Evolutionary conservation across 1,284 basidiomycete genomes (phyloP), one percentile per base, ranked within the genome.

Genomic region (Caloboletus firmus): DNA sequence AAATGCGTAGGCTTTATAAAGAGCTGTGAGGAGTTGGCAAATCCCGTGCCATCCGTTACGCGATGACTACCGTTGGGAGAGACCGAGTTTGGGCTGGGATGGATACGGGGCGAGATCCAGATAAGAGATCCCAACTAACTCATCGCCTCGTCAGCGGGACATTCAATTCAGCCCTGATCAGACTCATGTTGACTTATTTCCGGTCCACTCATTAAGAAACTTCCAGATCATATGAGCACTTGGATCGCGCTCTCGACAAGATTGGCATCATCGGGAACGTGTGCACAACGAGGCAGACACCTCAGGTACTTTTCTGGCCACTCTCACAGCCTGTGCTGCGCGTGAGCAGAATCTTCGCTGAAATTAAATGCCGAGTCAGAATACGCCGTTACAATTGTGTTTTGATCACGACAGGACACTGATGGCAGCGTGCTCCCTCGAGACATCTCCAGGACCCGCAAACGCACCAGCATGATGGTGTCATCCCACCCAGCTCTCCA

Each of bases 211-310:
- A 66, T 53, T 53, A 45, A 44, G 48, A 62, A 63, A 49, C 45
- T 50, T 58, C 39, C 42, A 57, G 60, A 57, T 61, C 40, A 45
- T 44, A 34, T 39, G 8, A 26, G 30, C 51, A 50, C n/a, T 41
- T 41, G 62, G 52, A 63, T 68, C 63, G 65, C 54, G 51, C 46
- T 54, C 48, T 65, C 43, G 59, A 55, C 65, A 22, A 65, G 65
- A 68, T 68, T 70, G 63, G 62, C 55, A 65, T 42, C 59, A 51
- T 47, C 51, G 36, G 36, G 11, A 68, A 67, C 66, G 66, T 71
- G 69, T 57, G 31, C 45, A 26, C 66, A 67, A 56, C 69, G 67
- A 68, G 66, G 66, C 61, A 57, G 59, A 68, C 51, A 50, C 44
- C 48, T 45, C 48, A 48, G 20, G 44, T 43, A 43, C 50, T 32